Base-by-base conservation (phyloP, 306 rosid genomes). In the Ziziphus jujuba region DNA sequence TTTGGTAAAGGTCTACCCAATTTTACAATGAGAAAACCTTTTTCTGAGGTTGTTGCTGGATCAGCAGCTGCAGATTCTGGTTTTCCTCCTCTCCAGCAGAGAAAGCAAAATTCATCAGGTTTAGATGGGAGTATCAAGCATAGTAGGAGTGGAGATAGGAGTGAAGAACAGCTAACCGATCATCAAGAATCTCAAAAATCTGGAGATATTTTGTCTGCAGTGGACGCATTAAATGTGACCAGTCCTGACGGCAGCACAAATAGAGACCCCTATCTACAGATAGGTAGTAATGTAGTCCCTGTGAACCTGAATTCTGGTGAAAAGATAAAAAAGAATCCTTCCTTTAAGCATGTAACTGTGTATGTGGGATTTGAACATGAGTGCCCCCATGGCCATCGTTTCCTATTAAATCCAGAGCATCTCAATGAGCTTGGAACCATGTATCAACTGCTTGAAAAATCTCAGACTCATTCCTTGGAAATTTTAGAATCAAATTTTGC, bases 11-110 rank as follows among this genome's bases (percentile, higher is more conserved):
- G 89, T 72, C 80, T 87, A 69, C 95, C 98, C 58, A 79, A 72
- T 72, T 85, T 82, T 79, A 80, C 84, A 54, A 80, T 92, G 87
- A 85, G 84, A 71, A 92, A 92, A 73, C 92, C 98, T 74, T 92
- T 92, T 81, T 90, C 98, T 74, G 98, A 88, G 83, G 98, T 92
- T 10, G 98, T 92, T 59, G 95, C 95, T 56, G 96, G 98, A 80
- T 85, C 89, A 44, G 77, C 77, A 5, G 59, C 84, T 67, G 70
- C 73, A 67, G 91, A 84, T 81, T 83, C 92, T 20, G 91, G 85
- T 53, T 89, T 89, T 60, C 95, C 98, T 75, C 89, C 96, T 67
- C 91, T 92, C 71, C 96, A 82, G 77, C 95, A 79, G 79, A 84
- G 85, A 80, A 87, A 75, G 64, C 73, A 72, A 65, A 73, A 73